Conservation (phyloP, 2,329 filamentous ascomycete species). For the Ophidiomyces ophidiicola region DNA sequence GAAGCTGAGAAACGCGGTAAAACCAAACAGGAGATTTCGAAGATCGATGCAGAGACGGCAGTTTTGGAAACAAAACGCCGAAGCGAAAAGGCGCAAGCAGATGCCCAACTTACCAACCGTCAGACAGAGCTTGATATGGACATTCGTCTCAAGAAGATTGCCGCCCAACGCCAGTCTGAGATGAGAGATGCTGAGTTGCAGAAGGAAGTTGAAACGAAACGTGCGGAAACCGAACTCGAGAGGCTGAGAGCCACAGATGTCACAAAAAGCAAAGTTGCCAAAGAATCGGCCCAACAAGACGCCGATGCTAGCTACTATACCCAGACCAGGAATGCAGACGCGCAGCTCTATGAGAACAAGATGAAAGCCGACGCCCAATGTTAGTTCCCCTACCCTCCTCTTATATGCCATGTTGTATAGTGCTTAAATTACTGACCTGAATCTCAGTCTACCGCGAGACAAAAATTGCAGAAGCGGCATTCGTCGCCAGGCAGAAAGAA, state of each 20-base stretch:
- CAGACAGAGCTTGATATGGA: constrained; percentile 62
- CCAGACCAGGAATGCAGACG: constrained; percentile 44
- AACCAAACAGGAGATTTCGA: constrained; percentile 74
- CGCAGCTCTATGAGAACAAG: constrained; percentile 29
- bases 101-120: constrained; percentile 60
- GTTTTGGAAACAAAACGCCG: constrained; percentile 76
- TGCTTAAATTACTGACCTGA: constrained; percentile 5
- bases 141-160: constrained; percentile 63
- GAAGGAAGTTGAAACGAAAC: constrained; percentile 62
- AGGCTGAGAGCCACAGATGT: constrained; percentile 65
- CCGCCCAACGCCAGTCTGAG: constrained; percentile 61
- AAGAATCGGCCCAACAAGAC: constrained; percentile 33
- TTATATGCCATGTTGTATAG: background rate
- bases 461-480: constrained; percentile 40
- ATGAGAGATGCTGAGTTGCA: constrained; percentile 68
- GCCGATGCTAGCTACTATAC: constrained; percentile 41
- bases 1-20: constrained; percentile 67
- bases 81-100: constrained; percentile 65
- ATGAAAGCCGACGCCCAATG: constrained; percentile 31
- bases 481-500: constrained; percentile 54
- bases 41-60: constrained; percentile 75
- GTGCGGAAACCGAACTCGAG: constrained; percentile 68
- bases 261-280: constrained; percentile 53
- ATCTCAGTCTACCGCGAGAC: constrained; percentile 21
- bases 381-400: constrained; percentile 14